Conservation (phyloP, 2,329 filamentous ascomycete species). For the Macroventuria anomochaeta region DNA sequence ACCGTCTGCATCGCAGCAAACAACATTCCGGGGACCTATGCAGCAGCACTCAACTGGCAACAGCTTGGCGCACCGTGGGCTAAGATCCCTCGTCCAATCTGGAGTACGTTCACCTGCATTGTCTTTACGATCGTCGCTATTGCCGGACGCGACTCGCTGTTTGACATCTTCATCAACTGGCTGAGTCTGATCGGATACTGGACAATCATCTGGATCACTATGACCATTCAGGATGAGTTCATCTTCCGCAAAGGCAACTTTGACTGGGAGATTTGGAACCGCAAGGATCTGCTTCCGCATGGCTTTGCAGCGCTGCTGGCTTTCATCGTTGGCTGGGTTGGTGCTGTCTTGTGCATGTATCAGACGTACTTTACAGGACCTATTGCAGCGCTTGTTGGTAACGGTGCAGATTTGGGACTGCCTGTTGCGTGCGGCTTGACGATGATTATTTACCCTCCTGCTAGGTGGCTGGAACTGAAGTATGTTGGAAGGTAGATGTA, state of each 20-base stretch:
- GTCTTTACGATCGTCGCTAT: slow-evolving; percentile 69
- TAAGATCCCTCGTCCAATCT: slow-evolving; percentile 70
- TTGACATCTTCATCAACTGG: slow-evolving; percentile 69
- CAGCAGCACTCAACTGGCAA: slow-evolving; percentile 69
- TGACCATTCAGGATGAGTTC: slow-evolving; percentile 31
- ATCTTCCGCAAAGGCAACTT: slow-evolving; percentile 29
- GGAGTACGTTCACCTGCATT: slow-evolving; percentile 62
- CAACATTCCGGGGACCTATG: slow-evolving; percentile 74
- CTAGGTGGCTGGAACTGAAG: slow-evolving; percentile 58
- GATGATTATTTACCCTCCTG: slow-evolving; percentile 61
- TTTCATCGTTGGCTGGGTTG: slow-evolving; percentile 31
- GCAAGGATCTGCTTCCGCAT: slow-evolving; percentile 27
- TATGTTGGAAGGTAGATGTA: slow-evolving; percentile 21
- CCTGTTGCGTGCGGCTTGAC: slow-evolving; percentile 65
- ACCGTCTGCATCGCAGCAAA: slow-evolving; percentile 72
- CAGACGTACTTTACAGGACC: slow-evolving; percentile 33
- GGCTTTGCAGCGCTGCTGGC: slow-evolving; percentile 30
- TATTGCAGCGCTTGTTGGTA: slow-evolving; percentile 27
- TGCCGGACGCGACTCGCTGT: slow-evolving; percentile 65
- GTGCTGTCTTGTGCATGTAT: slow-evolving; percentile 33
- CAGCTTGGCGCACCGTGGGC: slow-evolving; percentile 65
- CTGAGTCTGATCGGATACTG: slow-evolving; percentile 44
- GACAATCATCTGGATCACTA: slow-evolving; percentile 34
- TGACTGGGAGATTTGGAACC: slow-evolving; percentile 34
- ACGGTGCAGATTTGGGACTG: slow-evolving; percentile 60